These are phyloP conservation scores for Pugionium dolabratum DNA, from an alignment of 345 rosid genomes.

Conservation along the genomic window DNA sequence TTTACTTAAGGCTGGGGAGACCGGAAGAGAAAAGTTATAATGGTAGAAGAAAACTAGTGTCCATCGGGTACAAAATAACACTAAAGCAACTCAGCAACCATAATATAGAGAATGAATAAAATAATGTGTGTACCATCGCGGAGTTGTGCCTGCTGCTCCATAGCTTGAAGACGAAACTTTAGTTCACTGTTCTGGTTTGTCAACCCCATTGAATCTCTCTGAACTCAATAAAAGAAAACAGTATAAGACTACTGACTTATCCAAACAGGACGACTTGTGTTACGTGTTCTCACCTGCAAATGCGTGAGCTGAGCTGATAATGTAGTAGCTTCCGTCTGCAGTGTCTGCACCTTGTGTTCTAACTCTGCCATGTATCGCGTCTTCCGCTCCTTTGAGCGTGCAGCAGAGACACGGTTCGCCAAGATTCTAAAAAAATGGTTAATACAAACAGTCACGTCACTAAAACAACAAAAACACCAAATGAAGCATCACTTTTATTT, in stretches of 20 bases:
- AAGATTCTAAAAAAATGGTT: constrained; percentile 53
- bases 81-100: not conserved
- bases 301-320: constrained; percentile 78
- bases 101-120: not conserved
- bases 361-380: constrained; percentile 69
- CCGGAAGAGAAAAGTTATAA: not conserved
- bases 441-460: constrained; percentile 11
- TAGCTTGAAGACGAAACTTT: constrained; percentile 64
- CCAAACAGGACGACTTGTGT: constrained; percentile 1
- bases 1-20: not conserved
- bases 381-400: constrained; percentile 87
- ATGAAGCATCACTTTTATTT: not conserved
- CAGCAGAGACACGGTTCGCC: constrained; percentile 86
- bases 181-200: constrained; percentile 56
- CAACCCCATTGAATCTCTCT: constrained; percentile 58
- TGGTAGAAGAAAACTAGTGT: not conserved
- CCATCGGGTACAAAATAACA: not conserved
- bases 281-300: constrained; percentile 55
- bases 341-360: constrained; percentile 84
- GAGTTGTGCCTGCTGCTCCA: constrained; percentile 64
- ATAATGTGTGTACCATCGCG: constrained; percentile 46
- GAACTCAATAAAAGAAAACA: not conserved
- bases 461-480: not conserved
- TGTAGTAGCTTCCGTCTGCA: constrained; percentile 82
- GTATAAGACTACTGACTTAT: constrained; percentile 4